Conservation (phyloP, 2,329 filamentous ascomycete genomes). For the Myriosclerotinia curreyana region DNA sequence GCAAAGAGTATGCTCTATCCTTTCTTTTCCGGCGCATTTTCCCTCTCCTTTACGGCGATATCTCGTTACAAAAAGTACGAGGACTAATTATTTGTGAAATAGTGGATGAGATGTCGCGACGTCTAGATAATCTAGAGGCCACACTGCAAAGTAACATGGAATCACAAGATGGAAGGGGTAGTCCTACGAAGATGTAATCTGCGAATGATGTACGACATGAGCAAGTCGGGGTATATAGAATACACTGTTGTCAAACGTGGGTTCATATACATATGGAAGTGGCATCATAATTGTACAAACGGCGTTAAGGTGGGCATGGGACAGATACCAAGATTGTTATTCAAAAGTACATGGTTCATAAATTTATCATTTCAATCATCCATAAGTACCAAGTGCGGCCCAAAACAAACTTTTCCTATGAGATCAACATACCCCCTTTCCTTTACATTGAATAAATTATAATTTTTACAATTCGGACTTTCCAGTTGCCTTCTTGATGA, state of each 20-base stretch:
- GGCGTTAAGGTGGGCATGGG: slow-evolving; percentile 17
- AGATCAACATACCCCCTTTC: neutral
- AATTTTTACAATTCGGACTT: slow-evolving; percentile 53
- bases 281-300: neutral
- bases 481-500: slow-evolving; percentile 59
- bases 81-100: slow-evolving; percentile 8
- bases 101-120: slow-evolving; percentile 94
- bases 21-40: neutral
- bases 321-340: slow-evolving; percentile 14
- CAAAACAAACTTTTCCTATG: slow-evolving; percentile 11
- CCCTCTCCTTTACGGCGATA: neutral
- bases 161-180: slow-evolving; percentile 31
- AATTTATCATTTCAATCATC: neutral
- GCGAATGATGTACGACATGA: neutral
- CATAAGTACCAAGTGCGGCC: neutral
- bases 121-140: slow-evolving; percentile 71
- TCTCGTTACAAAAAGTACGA: neutral
- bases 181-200: slow-evolving; percentile 32
- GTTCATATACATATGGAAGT: slow-evolving; percentile 5
- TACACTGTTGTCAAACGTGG: neutral
- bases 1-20: slow-evolving; percentile 66
- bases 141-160: slow-evolving; percentile 33
- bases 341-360: slow-evolving; percentile 9
- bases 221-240: neutral
- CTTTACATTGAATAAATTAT: slow-evolving; percentile 4